phyloP scores from a whole-genome alignment of 805 yeast species.

The Cyberlindnera nakhonratchasimensis region DNA sequence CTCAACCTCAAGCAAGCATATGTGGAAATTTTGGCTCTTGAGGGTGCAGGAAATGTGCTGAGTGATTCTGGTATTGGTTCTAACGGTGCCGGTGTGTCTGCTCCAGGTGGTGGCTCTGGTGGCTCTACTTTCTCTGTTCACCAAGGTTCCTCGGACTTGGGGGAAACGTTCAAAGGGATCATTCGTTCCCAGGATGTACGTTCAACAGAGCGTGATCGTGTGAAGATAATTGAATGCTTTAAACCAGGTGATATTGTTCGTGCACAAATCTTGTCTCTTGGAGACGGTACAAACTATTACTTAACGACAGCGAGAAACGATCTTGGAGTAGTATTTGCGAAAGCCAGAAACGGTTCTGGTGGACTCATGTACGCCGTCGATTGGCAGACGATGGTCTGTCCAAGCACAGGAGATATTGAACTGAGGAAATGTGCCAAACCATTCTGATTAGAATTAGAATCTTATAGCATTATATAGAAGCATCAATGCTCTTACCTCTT shows the following conservation, averaged over 20 bases:
- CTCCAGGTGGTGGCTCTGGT: constrained; percentile 56
- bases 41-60: constrained; percentile 53
- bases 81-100: constrained; percentile 40
- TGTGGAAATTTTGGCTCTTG: constrained; percentile 73
- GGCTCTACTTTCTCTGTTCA: constrained; percentile 40
- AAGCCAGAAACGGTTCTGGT: constrained; percentile 61
- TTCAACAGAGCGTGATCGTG: constrained; percentile 86
- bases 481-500: too few species aligned
- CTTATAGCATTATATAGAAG: too few species aligned
- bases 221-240: constrained; percentile 72
- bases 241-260: constrained; percentile 91
- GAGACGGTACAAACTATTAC: constrained; percentile 92
- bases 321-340: constrained; percentile 90
- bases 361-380: constrained; percentile 82
- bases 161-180: constrained; percentile 85
- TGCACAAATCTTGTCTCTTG: constrained; percentile 76
- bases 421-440: constrained; percentile 92
- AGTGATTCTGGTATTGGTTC: constrained; percentile 67
- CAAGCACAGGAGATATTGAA: constrained; percentile 70
- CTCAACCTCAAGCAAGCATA: constrained; percentile 66
- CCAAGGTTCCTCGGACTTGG: constrained; percentile 62
- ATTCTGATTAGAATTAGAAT: constrained; percentile 32
- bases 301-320: constrained; percentile 87
- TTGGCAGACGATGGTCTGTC: constrained; percentile 92
- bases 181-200: constrained; percentile 86